Evolutionary conservation across 2,329 filamentous ascomycete species (phyloP), one percentile per base, ranked within the genome.

Genomic region (Aspergillus bombycis): DNA sequence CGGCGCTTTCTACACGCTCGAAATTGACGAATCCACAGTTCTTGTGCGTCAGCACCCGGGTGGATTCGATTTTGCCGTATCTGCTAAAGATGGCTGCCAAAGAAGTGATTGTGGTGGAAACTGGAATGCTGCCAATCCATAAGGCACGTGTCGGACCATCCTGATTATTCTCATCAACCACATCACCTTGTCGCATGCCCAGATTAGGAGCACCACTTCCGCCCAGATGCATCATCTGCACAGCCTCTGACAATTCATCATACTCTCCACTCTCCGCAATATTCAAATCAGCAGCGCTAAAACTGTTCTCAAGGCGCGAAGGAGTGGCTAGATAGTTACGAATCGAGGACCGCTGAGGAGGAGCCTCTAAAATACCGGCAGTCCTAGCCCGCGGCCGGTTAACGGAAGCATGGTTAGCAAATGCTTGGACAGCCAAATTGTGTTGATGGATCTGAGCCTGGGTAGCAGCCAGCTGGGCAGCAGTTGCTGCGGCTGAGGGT

Each of bases 1-100:
- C 89, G 61, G 95, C 95, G 75, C 93, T 96, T 68, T 98, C 94
- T 34, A 95, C 81, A 63, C 88, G 90, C 79, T 98, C 93, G 73
- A 97, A 99, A 79, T 99, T 99, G 75, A 99, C 94, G 71, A 99
- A 99, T 3, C 94, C 95, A 76, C 95, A 99, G 79, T 97, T 98
- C 85, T 99, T 99, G 83, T 99, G 93, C 0, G 95, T 98, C 65
- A 99, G 84, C 5, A 99, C 95, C 67, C 95, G 88, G 32, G 93
- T 94, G 4, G 94, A 97, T 68, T 95, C 86, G 67, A 99, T 97
- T 3, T 91, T 86, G 11, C 95, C 95, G 70, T 95, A 96, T n/a
- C 89, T 86, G 77, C 92, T 92, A 82, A 99, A 99, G 81, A 98
- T 97, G 68, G 96, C 93, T 62, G 93, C 93, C 65, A 99, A 82